Percentiles rank a stretch among this genome's conserved stretches.
Conservation (phyloP, 352 stramenopile species). For the Globisporangium nunn region DNA sequence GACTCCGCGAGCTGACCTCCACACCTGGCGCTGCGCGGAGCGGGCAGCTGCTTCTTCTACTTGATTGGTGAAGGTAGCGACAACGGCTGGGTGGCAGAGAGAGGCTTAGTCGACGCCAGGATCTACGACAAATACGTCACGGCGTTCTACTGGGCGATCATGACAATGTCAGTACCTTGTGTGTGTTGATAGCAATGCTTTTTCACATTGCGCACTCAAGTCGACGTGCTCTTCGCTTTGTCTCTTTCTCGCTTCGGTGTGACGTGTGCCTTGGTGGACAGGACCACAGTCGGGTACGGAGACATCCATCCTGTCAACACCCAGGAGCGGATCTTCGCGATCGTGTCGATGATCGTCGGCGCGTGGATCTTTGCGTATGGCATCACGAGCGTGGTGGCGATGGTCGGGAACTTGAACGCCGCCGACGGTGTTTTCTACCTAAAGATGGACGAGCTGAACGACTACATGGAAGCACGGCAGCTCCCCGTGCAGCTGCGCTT, state of each 20-base stretch:
- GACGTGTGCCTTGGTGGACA: slow-evolving; percentile 3
- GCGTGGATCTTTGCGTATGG: slow-evolving; percentile 72
- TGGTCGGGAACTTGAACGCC: slow-evolving; percentile 64
- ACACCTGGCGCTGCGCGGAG: not conserved
- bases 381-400: slow-evolving; percentile 73
- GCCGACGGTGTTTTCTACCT: slow-evolving; percentile 56
- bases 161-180: slow-evolving; percentile 47
- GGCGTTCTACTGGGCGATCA: slow-evolving; percentile 61
- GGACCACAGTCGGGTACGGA: slow-evolving; percentile 50
- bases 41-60: slow-evolving; percentile 46
- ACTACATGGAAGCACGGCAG: slow-evolving; percentile 74
- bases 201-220: not conserved
- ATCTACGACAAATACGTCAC: slow-evolving; percentile 37
- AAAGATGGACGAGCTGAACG: slow-evolving; percentile 75
- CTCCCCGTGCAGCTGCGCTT: slow-evolving; percentile 55
- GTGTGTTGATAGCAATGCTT: not conserved
- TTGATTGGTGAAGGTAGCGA: slow-evolving; percentile 25
- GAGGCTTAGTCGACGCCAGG: slow-evolving; percentile 25
- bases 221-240: not conserved
- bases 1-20: not conserved
- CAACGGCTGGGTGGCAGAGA: slow-evolving; percentile 37
- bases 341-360: slow-evolving; percentile 67
- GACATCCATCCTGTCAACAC: slow-evolving; percentile 40
- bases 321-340: slow-evolving; percentile 57
- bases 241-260: not conserved